These are phyloP conservation scores for Trichoderma sp. DNA, from an alignment of 2,329 filamentous ascomycete species.

Conservation along the genomic window DNA sequence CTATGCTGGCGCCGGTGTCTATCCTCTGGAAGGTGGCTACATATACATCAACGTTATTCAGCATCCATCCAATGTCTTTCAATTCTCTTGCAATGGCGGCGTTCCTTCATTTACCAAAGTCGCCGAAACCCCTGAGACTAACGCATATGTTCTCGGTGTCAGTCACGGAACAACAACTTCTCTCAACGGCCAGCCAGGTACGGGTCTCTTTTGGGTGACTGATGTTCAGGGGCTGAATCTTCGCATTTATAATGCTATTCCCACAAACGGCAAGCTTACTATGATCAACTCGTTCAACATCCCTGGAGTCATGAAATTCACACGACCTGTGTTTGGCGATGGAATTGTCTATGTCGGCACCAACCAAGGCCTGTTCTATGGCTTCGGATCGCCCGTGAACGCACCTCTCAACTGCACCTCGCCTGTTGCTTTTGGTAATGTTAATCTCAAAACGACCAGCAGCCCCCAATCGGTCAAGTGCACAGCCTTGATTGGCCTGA, in stretches of 20 bases:
- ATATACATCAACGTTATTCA: constrained; percentile 57
- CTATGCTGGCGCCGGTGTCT: constrained; percentile 52
- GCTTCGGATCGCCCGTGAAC: constrained; percentile 60
- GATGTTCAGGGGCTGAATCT: constrained; percentile 59
- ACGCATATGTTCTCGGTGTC: constrained; percentile 58
- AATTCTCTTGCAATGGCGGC: constrained; percentile 58
- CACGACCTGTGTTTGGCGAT: constrained; percentile 61
- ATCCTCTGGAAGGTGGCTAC: constrained; percentile 54
- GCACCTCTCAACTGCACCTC: constrained; percentile 58
- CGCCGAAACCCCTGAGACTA: constrained; percentile 52
- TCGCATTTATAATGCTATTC: constrained; percentile 57
- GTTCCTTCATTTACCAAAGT: constrained; percentile 59
- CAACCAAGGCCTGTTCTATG: constrained; percentile 56
- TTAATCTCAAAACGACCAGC: constrained; percentile 45
- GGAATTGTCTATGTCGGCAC: constrained; percentile 60
- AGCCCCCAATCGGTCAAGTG: constrained; percentile 48
- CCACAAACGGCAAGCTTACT: constrained; percentile 50
- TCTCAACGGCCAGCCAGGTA: constrained; percentile 56
- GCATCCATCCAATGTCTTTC: constrained; percentile 60
- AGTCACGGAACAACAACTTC: constrained; percentile 62
- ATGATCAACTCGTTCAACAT: constrained; percentile 57
- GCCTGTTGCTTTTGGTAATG: constrained; percentile 51
- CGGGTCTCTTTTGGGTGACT: constrained; percentile 59
- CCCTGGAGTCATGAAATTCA: constrained; percentile 59
- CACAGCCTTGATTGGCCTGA: constrained; percentile 50